Base-by-base conservation (phyloP, 2,329 filamentous ascomycete species). In the Trichoderma semiorbis region DNA sequence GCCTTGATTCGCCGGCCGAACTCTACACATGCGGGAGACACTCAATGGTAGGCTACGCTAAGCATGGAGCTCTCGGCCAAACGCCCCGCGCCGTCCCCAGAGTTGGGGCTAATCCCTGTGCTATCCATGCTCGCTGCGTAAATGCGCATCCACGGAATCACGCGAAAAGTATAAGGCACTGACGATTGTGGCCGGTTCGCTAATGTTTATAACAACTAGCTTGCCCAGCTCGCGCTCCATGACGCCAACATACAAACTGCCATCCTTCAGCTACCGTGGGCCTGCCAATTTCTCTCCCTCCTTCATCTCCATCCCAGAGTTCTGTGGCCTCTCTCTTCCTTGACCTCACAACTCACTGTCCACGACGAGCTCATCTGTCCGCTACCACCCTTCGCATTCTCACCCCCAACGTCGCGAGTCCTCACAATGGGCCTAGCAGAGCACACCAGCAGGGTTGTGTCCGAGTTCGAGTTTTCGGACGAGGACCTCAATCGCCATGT, bases 401-500 rank as follows among this genome's bases (percentile, higher is more conserved):
- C 83, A 55, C 83, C 85, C 39, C 88, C 88, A 16, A 83, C 86
- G 68, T 90, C 88, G 57, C 81, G 80, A 81, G 85, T 85, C 70
- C 84, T 86, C 83, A 85, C 84, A 76, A 92, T 92, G 90, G 83
- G 86, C 72, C 84, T 92, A 74, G 83, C 83, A 74, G 87, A 90
- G 74, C 92, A 95, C 83, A 93, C 94, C 72, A 90, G 91, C 86
- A 89, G 89, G 79, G 90, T 98, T 78, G 92, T 93, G 77, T 89
- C 89, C 76, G 90, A 96, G 81, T 98, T 98, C 83, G 93, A 97
- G 69, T 95, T 95, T 83, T 86, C 89, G 73, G 87, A 94, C 77
- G 89, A 91, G 68, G 88, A 94, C 82, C 88, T 98, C 78, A 93
- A 94, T 81, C 89, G 87, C 78, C 93, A 90, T 75, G 94, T 97